These are phyloP conservation scores for Actinomucor elegans DNA, from an alignment of 371 early-diverging fungal genomes.

Conservation along the genomic window DNA sequence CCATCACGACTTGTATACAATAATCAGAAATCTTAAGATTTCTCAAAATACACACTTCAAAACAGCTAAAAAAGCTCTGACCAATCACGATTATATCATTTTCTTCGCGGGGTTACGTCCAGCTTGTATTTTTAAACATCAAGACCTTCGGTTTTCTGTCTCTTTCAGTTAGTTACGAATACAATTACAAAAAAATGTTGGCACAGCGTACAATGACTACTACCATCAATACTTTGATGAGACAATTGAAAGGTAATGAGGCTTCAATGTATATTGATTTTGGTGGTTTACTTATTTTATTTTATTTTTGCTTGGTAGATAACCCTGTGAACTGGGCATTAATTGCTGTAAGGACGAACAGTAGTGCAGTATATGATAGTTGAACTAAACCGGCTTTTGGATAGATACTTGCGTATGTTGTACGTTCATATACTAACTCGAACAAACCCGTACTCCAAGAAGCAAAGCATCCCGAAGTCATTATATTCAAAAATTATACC, in stretches of 20 bases:
- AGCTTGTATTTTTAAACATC: too few relatives aligned
- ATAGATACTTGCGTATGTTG: slow-evolving; percentile 19
- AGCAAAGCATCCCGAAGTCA: slow-evolving; percentile 53
- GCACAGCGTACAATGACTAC: slow-evolving; percentile 15
- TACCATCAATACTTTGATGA: slow-evolving; percentile 11
- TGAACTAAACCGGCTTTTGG: not conserved
- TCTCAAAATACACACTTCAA: too few relatives aligned
- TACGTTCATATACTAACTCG: slow-evolving; percentile 5
- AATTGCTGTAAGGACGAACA: slow-evolving; percentile 5
- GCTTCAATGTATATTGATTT: not conserved
- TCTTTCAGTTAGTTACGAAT: too few relatives aligned
- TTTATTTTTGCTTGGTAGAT: not conserved
- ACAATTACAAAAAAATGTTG: too few relatives aligned
- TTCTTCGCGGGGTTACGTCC: too few relatives aligned
- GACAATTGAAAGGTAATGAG: slow-evolving; percentile 14
- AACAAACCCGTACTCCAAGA: slow-evolving; percentile 16
- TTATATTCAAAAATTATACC: slow-evolving; percentile 67
- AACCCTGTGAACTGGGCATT: slow-evolving; percentile 30
- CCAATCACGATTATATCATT: too few relatives aligned
- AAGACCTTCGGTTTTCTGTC: too few relatives aligned
- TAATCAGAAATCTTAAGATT: too few relatives aligned
- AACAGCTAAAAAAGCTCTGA: too few relatives aligned
- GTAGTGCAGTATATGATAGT: not conserved
- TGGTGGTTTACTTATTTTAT: too few relatives aligned
- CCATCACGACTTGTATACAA: too few relatives aligned